Conservation (phyloP, 176 grass and related monocot genomes). For the Zea luxurians region DNA sequence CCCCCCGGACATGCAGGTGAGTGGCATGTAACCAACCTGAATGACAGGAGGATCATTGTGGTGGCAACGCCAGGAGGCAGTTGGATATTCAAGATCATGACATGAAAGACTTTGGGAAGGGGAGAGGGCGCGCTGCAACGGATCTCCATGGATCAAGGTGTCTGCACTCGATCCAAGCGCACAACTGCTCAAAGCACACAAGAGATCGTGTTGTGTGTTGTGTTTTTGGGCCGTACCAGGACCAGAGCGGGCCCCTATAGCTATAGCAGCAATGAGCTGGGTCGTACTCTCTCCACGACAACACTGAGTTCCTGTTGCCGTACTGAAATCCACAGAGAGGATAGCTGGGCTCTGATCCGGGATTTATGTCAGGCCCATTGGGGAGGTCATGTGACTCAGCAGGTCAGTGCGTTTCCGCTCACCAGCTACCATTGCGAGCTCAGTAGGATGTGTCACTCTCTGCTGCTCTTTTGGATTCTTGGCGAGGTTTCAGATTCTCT, state of each 20-base stretch:
- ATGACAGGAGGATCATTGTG: constrained; percentile 52
- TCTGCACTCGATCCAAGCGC: constrained; percentile 12
- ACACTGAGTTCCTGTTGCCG: not conserved
- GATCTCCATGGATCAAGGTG: constrained; percentile 42
- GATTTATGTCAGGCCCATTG: not conserved
- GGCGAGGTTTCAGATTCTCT: not conserved
- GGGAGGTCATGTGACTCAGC: not conserved
- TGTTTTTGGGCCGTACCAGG: not conserved
- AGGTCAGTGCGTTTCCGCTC: not conserved
- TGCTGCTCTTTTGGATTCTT: not conserved
- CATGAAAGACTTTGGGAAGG: constrained; percentile 23
- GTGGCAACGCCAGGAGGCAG: constrained; percentile 32
- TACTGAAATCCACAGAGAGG: not conserved
- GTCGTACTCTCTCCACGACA: not conserved
- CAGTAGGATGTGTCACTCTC: no score
- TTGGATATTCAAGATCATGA: constrained; percentile 46
- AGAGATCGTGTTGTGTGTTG: no score
- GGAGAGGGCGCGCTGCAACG: constrained; percentile 21
- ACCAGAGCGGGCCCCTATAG: not conserved
- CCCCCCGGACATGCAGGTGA: constrained; percentile 4
- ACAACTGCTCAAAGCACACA: not conserved
- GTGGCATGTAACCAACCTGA: constrained; percentile 32
- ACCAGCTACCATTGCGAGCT: no score
- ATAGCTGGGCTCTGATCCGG: not conserved
- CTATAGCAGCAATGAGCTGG: not conserved